Evolutionary conservation across 2,329 filamentous ascomycete species (phyloP), one percentile per base, ranked within the genome.

Genomic region (Nothophoma quercina): DNA sequence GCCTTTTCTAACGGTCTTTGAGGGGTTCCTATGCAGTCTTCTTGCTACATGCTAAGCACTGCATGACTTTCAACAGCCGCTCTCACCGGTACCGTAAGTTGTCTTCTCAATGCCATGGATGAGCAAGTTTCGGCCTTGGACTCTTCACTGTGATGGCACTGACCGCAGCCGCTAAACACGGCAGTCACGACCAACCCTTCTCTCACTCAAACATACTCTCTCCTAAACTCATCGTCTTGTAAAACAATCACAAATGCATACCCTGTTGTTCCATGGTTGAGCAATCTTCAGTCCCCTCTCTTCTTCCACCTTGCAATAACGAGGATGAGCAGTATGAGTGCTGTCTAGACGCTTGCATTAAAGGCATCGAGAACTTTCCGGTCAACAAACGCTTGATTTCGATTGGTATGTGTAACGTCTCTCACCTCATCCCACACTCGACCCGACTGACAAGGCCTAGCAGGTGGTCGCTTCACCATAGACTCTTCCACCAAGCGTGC

Each of bases 341-440:
- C 8, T 44, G 39, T 19, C 57, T 67, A 2, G 46, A 59, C 13
- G 58, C 55, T 9, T 64, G 62, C 23, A 62, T 67, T 2, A 32
- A 60, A 22, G 59, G 59, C 8, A 54, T 69, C 9, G 39, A 54
- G 21, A 49, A 56, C 7, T 45, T 67, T 32, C 39, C 49, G 4
- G 47, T 67, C 15, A 44, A 52, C 12, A 18, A 39, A 28, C 12
- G 39, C 15, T 28, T 4, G 5, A 18, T 7, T 12, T 39, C 10
- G 7, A 13, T 16, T 32, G 29, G 56, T 63, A 41, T 2, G 47
- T 58, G 13, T 32, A 38, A 25, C 40, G 21, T 45, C 32, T 50
- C 36, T 43, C 16, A n/a, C 26, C 5, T 23, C 8, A 32, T 30
- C 41, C 48, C n/a, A n/a, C n/a, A n/a, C n/a, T n/a, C n/a, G n/a